Evolutionary conservation across 2,329 filamentous ascomycete species (phyloP), one percentile per base, ranked within the genome.

Genomic region (Pseudopithomyces chartarum): DNA sequence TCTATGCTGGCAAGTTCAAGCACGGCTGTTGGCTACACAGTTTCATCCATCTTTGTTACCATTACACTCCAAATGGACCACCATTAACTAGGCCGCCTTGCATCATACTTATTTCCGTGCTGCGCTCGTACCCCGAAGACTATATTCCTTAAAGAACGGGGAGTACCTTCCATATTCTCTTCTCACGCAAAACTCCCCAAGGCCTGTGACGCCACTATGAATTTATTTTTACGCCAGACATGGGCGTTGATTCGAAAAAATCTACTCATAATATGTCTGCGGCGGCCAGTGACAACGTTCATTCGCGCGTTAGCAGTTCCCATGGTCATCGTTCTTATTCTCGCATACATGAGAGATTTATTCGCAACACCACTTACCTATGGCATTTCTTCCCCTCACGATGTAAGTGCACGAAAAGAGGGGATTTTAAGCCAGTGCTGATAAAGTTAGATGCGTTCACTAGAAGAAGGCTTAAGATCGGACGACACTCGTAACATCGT

Each of bases 191-290:
- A 15, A 13, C 19, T 22, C 17, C 26, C n/a, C 13, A 6, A 51
- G 33, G 48, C 8, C 42, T n/a, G n/a, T 8, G 15, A 23, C 8
- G 36, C 38, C 40, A 57, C 13, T 0, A 66, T 66, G 63, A 60
- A 60, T 32, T 50, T 66, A 6, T 43, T 68, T 2, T 56, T 60
- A 5, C 56, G 63, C 23, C 68, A 70, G 46, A 61, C 64, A 17
- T 66, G 61, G 61, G 66, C 66, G 33, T 42, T 70, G 20, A 54
- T 65, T 22, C 65, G 68, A 51, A 70, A 70, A 42, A 69, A 68
- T 44, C 56, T 68, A 19, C 62, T 70, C 11, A 61, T 70, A 19
- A 58, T 67, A 8, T 65, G 61, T 45, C 42, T 62, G 1, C 58
- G 64, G 45, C 58, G 64, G 29, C 61, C 62, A 13, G 56, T 67